A percentile compares a stretch with the other conserved stretches of the same genome.
These are phyloP conservation scores for Colletotrichum destructivum DNA, from an alignment of 2,329 filamentous ascomycete species.

Conservation along the genomic window DNA sequence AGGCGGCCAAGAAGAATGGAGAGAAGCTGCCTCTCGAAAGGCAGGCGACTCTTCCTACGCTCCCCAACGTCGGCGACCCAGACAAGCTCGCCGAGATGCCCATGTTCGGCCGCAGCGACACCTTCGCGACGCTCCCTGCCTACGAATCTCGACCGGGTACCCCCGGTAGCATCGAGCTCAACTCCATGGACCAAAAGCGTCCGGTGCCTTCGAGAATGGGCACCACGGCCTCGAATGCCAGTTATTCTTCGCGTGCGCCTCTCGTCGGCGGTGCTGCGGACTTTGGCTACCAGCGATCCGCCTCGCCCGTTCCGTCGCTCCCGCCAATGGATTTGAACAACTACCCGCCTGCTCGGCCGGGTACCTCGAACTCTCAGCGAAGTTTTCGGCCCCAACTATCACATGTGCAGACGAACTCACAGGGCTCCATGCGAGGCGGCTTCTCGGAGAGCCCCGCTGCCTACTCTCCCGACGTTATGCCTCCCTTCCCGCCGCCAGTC, in stretches of 20 bases:
- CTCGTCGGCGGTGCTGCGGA: slow-evolving; percentile 72
- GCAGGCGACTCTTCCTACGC: slow-evolving; percentile 78
- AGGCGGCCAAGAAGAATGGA: slow-evolving; percentile 66
- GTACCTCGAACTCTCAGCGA: slow-evolving; percentile 55
- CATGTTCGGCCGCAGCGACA: slow-evolving; percentile 72
- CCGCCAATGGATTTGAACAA: slow-evolving; percentile 50
- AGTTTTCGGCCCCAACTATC: slow-evolving; percentile 50
- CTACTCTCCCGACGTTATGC: slow-evolving; percentile 48
- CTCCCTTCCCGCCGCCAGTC: slow-evolving; percentile 52
- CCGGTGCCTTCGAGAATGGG: slow-evolving; percentile 62
- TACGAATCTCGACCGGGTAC: slow-evolving; percentile 75
- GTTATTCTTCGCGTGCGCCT: slow-evolving; percentile 75
- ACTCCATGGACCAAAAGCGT: slow-evolving; percentile 66
- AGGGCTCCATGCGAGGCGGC: slow-evolving; percentile 39
- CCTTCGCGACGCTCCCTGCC: slow-evolving; percentile 72
- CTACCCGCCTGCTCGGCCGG: slow-evolving; percentile 52
- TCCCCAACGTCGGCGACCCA: slow-evolving; percentile 64
- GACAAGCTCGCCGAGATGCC: slow-evolving; percentile 73
- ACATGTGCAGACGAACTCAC: slow-evolving; percentile 45
- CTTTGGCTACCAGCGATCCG: slow-evolving; percentile 68
- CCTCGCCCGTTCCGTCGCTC: slow-evolving; percentile 55
- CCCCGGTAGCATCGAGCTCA: slow-evolving; percentile 67
- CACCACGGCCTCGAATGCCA: slow-evolving; percentile 72
- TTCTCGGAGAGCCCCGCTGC: slow-evolving; percentile 51
- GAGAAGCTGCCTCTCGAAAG: slow-evolving; percentile 66